Evolutionary conservation across 805 yeast genomes (phyloP).

Genomic region (Candida gorgasii): DNA sequence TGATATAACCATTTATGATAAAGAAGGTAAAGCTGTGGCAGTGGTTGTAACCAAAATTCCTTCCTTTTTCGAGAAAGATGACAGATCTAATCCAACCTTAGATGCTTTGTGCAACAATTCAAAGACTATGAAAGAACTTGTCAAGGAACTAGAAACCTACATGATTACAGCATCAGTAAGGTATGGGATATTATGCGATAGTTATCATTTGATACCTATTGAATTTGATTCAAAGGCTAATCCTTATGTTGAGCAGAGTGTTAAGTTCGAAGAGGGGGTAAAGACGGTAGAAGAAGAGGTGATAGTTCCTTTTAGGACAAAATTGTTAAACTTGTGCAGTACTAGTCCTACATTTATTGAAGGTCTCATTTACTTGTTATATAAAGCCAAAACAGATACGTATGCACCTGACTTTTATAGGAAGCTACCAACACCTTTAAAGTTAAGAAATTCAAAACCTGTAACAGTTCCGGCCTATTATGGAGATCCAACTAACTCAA

Average conservation of each 20-base stretch:
- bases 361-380: background rate
- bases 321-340: background rate
- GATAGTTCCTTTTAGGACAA: background rate
- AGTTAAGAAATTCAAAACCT: no score
- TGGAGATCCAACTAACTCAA: no score
- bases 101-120: background rate
- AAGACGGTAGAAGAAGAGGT: background rate
- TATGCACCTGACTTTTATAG: background rate
- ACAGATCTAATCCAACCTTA: background rate
- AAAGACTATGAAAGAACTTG: background rate
- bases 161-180: conserved; percentile 3
- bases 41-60: background rate
- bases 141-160: conserved; percentile 1
- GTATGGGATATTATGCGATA: conserved; percentile 3
- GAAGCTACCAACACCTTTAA: background rate
- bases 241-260: no score
- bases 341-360: background rate
- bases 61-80: background rate
- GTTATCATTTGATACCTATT: background rate
- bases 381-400: background rate
- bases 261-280: background rate
- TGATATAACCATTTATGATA: background rate
- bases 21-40: background rate
- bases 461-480: no score
- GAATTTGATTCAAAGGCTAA: background rate